phyloP scores from a whole-genome alignment of 495 filamentous ascomycete species.

The Penicillium ochrochloron region DNA sequence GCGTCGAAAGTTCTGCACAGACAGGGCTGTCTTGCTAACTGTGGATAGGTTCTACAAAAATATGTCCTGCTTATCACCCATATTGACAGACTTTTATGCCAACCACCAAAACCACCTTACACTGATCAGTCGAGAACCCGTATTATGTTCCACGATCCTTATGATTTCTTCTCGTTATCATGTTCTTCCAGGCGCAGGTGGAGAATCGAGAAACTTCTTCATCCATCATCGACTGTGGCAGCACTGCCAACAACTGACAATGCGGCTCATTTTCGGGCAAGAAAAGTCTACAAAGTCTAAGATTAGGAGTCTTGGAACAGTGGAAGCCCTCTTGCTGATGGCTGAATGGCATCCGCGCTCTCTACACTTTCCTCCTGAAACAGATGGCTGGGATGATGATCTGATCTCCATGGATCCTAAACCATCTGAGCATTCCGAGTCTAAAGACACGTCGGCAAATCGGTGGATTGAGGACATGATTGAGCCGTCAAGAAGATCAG shows the following conservation, averaged over 20 bases:
- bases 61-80: conserved; percentile 56
- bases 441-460: conserved; percentile 34
- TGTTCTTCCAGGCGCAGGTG: conserved; percentile 55
- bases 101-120: conserved; percentile 49
- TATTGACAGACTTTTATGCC: conserved; percentile 56
- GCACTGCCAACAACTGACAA: conserved; percentile 56
- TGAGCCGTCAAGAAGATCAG: conserved; percentile 56
- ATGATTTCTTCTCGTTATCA: conserved; percentile 60
- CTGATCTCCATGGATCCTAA: conserved; percentile 34
- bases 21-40: conserved; percentile 4
- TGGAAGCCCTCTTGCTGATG: conserved; percentile 56
- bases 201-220: conserved; percentile 57
- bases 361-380: conserved; percentile 58
- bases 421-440: conserved; percentile 21
- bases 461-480: conserved; percentile 54
- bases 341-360: conserved; percentile 62
- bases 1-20: background rate
- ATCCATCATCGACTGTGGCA: conserved; percentile 60
- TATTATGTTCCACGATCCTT: conserved; percentile 55
- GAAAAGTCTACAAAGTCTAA: conserved; percentile 52
- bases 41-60: conserved; percentile 61
- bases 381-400: conserved; percentile 54
- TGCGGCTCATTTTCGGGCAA: conserved; percentile 56
- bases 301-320: conserved; percentile 53
- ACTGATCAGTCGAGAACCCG: conserved; percentile 53